Evolutionary conservation across 306 rosid genomes (phyloP), one percentile per base, ranked within the genome.

Genomic region (Cicer bijugum): DNA sequence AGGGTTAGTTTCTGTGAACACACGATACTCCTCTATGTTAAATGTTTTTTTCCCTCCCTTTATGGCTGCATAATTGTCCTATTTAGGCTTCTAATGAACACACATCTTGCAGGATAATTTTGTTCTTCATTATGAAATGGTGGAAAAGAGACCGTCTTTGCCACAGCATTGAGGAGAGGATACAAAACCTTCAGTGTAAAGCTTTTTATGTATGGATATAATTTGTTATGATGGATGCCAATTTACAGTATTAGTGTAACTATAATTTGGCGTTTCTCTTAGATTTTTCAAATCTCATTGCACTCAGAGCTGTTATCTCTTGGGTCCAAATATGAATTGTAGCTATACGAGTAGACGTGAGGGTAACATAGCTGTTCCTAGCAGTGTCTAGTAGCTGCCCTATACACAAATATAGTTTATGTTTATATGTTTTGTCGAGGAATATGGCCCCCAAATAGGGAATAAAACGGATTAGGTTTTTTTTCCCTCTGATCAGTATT

Each of bases 61-160:
- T 16, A 2, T 53, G 12, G n/a, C 28, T 1, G 9, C 2, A 42
- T 33, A 67, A 8, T 28, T 46, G 3, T 44, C 71, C 44, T n/a
- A 47, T 68, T 47, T 10, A 14, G 7, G 4, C 14, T 47, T 72
- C 74, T 60, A n/a, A 75, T 28, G 71, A 37, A 64, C 53, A 39
- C 56, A 39, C 67, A 79, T 44, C 43, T 51, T 68, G 85, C 96
- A 92, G 97, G 97, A 92, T 60, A 88, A 90, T 81, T 88, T 90
- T 69, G 84, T 92, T 38, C 81, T 90, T 47, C 81, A 87, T 4
- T 87, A 88, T 38, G 97, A 92, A 74, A 44, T 71, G 86, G 67
- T 92, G 85, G 97, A 88, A 71, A 92, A 89, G 89, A 90, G 85
- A 88, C 94, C 93, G 33, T 50, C 55, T 14, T 76, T 88, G 66